Base-by-base conservation (phyloP, 805 yeast species). In the Saccharomyces eubayanus region DNA sequence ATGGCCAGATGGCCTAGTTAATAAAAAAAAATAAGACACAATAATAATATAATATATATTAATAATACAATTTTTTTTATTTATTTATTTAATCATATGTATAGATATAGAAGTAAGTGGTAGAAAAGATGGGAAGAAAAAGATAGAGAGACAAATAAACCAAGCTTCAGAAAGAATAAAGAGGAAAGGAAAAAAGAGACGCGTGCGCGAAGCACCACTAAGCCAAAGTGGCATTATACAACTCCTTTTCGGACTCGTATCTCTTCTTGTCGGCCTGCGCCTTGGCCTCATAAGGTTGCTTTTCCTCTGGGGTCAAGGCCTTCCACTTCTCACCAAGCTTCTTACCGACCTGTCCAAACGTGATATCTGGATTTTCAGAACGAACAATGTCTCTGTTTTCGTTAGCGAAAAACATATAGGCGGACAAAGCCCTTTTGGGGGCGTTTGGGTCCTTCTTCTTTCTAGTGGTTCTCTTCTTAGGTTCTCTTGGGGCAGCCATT, bases 341-440 rank as follows among this genome's bases (percentile, higher is more conserved):
- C 74, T 86, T 89, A 71, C 97, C 97, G 62, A 92, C 91, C 76
- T 89, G 92, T 61, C 94, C 98, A 69, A 92, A 92, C 48, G 89
- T 77, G 65, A 90, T 86, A 71, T 96, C 96, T 67, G 97, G 97
- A 81, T 91, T 89, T 73, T 89, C 97, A 59, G 90, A 83, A 73
- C 96, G 84, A 64, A 92, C 96, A 61, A 83, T 81, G 74, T 91
- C 97, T 79, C 98, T 89, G 82, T 88, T 87, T 69, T 89, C 97
- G 72, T 89, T 89, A 66, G 97, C 97, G 70, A 89, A 92, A 83
- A 87, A 90, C 97, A 92, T 89, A 85, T 90, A 92, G 49, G 97
- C 96, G 58, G 97, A 88, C 72, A 92, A 78, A 28, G 97, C 89
- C 75, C 97, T 87, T 87, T 91, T 91, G 72, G 98, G 98, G 61